Evolutionary conservation across 1,284 basidiomycete species (phyloP), one percentile per base, ranked within the genome.

Genomic region (Hemileia vastatrix): DNA sequence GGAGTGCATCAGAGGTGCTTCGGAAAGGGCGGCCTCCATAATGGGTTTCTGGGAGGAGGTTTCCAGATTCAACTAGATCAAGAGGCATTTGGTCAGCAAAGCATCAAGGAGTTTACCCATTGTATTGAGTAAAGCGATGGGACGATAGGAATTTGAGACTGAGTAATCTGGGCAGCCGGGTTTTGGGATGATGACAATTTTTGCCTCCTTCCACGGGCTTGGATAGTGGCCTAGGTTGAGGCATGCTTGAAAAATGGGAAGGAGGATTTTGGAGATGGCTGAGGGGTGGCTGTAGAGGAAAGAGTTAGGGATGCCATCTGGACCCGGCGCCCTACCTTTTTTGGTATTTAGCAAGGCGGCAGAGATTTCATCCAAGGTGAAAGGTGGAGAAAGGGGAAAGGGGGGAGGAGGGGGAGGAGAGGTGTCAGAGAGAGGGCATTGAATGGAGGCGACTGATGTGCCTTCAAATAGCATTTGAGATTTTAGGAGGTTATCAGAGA

Each of bases 31-130:
- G 23, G 18, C 57, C 57, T 32, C 57, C 49, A 36, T 51, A 49
- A 36, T 58, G 57, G 31, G 19, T 36, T 51, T 32, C 13, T 11
- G 57, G n/a, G 6, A 51, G 8, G 11, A 43, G 13, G 11, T 58
- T 40, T 19, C n/a, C 23, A 6, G 15, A 33, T 50, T 51, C 49
- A 21, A 50, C 57, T 50, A 48, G 44, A 48, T 27, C 21, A 23
- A 43, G 21, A 59, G 43, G 18, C 49, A 19, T 18, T 51, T 53
- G 9, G 33, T 59, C 2, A 59, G 13, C 3, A 59, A 2, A 4
- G 13, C 31, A 44, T 57, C 40, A 4, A 57, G 31, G 3, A 45
- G 15, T 45, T 56, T 56, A 4, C 54, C 54, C 31, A 56, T 4
- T 27, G 19, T 27, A 19, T 19, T 55, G 4, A 55, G 18, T 18